phyloP scores from a whole-genome alignment of 164 flowering plant genomes.

The Akebia trifoliata region DNA sequence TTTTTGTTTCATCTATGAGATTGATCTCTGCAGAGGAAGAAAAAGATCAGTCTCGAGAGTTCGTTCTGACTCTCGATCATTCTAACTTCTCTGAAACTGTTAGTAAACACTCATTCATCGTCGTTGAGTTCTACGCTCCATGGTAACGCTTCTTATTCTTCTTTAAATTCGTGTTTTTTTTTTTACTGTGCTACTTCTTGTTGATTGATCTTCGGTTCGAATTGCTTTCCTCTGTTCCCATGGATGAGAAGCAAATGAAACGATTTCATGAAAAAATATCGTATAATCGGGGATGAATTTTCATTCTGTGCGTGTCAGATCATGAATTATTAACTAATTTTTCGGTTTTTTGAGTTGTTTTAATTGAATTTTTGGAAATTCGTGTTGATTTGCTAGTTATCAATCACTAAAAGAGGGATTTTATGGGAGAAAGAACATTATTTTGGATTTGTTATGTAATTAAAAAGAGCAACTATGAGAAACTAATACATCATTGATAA shows the following conservation, averaged over 20 bases:
- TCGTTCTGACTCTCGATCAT: slow-evolving; percentile 67
- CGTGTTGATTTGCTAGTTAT: too few relatives aligned
- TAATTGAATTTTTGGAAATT: too few relatives aligned
- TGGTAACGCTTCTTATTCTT: slow-evolving; percentile 40
- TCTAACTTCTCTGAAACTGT: slow-evolving; percentile 69
- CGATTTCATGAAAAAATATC: not conserved
- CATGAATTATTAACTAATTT: too few relatives aligned
- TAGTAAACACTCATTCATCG: slow-evolving; percentile 60
- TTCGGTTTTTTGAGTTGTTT: too few relatives aligned
- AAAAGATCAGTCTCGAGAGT: slow-evolving; percentile 44
- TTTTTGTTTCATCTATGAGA: slow-evolving; percentile 21
- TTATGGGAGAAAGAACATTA: not conserved
- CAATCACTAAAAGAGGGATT: not conserved
- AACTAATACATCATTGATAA: too few relatives aligned
- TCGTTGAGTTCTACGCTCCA: slow-evolving; percentile 95
- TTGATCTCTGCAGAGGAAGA: slow-evolving; percentile 28
- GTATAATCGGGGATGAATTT: too few relatives aligned
- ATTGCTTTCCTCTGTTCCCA: not conserved
- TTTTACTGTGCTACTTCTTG: not conserved
- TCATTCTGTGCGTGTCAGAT: too few relatives aligned
- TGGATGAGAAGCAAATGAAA: slow-evolving; percentile 8
- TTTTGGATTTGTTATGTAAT: not conserved
- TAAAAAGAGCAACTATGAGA: not conserved
- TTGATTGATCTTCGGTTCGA: not conserved
- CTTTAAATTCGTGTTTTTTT: not conserved